Evolutionary conservation across 129 eudicot species (phyloP), one percentile per base, ranked within the genome.

Genomic region (Artemisia annua): DNA sequence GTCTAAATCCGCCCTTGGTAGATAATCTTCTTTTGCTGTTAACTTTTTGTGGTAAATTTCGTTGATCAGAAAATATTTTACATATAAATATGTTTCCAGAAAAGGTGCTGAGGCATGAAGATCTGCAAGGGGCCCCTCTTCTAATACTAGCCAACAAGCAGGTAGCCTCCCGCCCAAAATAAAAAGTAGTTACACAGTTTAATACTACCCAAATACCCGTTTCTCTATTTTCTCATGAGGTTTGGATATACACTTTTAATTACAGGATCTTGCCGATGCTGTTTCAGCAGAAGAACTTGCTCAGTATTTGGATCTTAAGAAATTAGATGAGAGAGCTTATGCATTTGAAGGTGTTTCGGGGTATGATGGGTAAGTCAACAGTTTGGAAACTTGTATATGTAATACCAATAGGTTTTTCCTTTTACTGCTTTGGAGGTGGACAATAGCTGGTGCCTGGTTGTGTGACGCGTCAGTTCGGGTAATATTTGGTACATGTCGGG

Each of bases 71-170:
- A 8, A 22, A 19, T 52, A 51, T 54, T 9, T 44, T 17, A 20
- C 53, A 11, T 19, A 19, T 30, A 63, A 63, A 63, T 26, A 16
- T 55, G 48, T 22, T 77, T 48, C 58, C 97, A 94, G 99, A 94
- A 73, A 94, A 90, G 83, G 97, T 78, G 81, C 97, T 90, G 71
- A 86, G 91, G 81, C 99, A 94, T 77, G 97, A 94, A 67, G 99
- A 94, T 88, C 78, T 94, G 80, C 91, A 82, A 78, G 97, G 97
- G 20, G 97, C 97, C 35, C 99, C 99, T 44, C 96, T 94, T 80
- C 73, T 94, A 69, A 88, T 94, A 76, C 73, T 94, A 74, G 99
- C 97, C 71, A 94, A 94, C 87, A 94, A 94, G 82, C 99, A 94
- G 97, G 99, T 87, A 73, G 43, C 13, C 56, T 39, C 14, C 50